Evolutionary conservation across 805 yeast species (phyloP), one percentile per base, ranked within the genome.

Genomic region (Candida ulmi): DNA sequence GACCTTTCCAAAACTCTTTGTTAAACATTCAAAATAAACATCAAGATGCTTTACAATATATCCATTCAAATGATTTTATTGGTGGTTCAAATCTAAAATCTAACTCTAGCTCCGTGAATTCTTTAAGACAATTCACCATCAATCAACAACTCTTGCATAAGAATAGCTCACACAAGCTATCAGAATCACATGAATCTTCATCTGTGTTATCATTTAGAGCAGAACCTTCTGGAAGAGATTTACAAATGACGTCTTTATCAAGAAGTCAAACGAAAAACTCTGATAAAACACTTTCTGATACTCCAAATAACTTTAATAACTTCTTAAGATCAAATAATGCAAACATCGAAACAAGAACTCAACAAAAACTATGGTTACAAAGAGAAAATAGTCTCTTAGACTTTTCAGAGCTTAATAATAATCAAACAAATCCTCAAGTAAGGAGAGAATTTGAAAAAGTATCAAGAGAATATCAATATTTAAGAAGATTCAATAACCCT

Each of bases 361-460:
- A 87, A 54, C 93, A 84, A 54, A 74, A 80, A 45, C 69, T 88
- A 37, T 86, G 95, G 95, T 64, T 87, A 26, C 95, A 84, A 57
- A 68, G 91, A 47, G 91, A 84, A 48, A 81, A 76, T 50, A 78
- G 86, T 3, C 63, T 83, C 31, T 64, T 81, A 62, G 90, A 82
- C 55, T 60, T 80, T 8, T 42, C 55, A 1, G 33, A 40, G 33
- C 26, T 41, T 23, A 50, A 46, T 31, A 39, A 39, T 8, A 45
- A 41, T 30, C 37, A 33, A 4, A 37, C 34, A 11, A 73, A 62
- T 36, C 64, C 80, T 17, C 82, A 76, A 44, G 70, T 76, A 8
- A 71, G 86, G 47, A 72, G 87, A n/a, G 93, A 84, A 54, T 83
- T 78, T 53, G 95, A 87, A 57, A 69, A 86, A 44, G 71, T 84